A percentile compares a stretch with the other conserved stretches of the same genome.
phyloP scores from a whole-genome alignment of 106 monocot genomes.

The Chionographis japonica region DNA sequence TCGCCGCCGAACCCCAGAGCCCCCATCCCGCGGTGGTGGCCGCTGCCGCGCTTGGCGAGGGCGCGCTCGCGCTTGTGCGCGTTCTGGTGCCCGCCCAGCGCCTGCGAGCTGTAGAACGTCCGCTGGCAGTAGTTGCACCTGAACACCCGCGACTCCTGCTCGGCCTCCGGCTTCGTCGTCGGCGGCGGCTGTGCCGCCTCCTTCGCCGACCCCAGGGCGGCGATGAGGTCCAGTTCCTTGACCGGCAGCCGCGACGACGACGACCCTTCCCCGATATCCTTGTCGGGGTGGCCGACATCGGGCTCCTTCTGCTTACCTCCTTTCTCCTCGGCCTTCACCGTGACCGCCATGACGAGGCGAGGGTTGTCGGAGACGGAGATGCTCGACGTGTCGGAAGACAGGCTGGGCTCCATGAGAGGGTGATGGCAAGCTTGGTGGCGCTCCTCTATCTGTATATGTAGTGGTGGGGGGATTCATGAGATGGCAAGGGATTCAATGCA shows the following conservation, averaged over 20 bases:
- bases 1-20: background rate
- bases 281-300: background rate
- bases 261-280: background rate
- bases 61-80: slow-evolving; percentile 44
- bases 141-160: slow-evolving; percentile 20
- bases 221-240: slow-evolving; percentile 8
- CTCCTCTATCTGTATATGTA: too few relatives aligned
- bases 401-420: too few relatives aligned
- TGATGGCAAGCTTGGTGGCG: too few relatives aligned
- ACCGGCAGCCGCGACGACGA: background rate
- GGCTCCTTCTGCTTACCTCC: too few relatives aligned
- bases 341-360: too few relatives aligned
- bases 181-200: background rate
- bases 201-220: background rate
- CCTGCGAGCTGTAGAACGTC: slow-evolving; percentile 51
- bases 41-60: slow-evolving; percentile 24
- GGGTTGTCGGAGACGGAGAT: too few relatives aligned
- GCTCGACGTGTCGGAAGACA: too few relatives aligned
- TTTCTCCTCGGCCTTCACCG: too few relatives aligned
- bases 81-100: slow-evolving; percentile 56
- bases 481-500: too few relatives aligned
- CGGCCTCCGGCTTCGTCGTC: background rate
- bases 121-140: slow-evolving; percentile 42
- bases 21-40: background rate
- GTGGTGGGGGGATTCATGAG: too few relatives aligned